These are phyloP conservation scores for Alternaria sp. DNA, from an alignment of 2,329 filamentous ascomycete genomes.

Conservation along the genomic window DNA sequence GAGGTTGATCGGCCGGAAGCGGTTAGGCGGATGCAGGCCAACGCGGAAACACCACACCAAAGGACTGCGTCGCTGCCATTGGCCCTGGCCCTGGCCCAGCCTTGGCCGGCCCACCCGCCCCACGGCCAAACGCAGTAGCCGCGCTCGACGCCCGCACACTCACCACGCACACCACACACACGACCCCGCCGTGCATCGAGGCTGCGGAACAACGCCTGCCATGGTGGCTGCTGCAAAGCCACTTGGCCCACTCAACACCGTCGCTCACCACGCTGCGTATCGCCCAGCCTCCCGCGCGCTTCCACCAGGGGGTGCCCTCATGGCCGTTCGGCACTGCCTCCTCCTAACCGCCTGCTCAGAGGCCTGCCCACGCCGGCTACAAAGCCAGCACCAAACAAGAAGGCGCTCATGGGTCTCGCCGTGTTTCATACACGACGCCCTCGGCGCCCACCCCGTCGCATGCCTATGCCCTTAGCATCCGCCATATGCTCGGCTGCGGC, in stretches of 20 bases:
- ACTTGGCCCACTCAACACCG: conserved; percentile 1
- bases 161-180: not conserved
- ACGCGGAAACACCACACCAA: conserved; percentile 34
- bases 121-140: conserved; percentile 39
- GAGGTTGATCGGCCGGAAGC: conserved; percentile 35
- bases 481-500: conserved; percentile 13
- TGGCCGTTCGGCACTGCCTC: conserved; percentile 35
- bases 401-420: conserved; percentile 34
- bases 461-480: conserved; percentile 18
- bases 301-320: conserved; percentile 21
- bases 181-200: not conserved
- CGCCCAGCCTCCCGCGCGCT: conserved; percentile 39
- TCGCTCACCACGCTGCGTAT: conserved; percentile 29
- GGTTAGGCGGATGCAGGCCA: conserved; percentile 33
- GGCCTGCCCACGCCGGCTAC: conserved; percentile 22
- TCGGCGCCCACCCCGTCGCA: conserved; percentile 6
- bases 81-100: conserved; percentile 12
- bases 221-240: conserved; percentile 1
- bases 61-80: conserved; percentile 4
- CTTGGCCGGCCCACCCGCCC: conserved; percentile 15
- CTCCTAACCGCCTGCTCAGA: conserved; percentile 36
- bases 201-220: not conserved
- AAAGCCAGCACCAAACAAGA: conserved; percentile 36
- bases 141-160: conserved; percentile 12
- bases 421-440: conserved; percentile 31